Evolutionary conservation across 805 yeast species (phyloP).

Genomic region (Kodamaea nitidulidarum): DNA sequence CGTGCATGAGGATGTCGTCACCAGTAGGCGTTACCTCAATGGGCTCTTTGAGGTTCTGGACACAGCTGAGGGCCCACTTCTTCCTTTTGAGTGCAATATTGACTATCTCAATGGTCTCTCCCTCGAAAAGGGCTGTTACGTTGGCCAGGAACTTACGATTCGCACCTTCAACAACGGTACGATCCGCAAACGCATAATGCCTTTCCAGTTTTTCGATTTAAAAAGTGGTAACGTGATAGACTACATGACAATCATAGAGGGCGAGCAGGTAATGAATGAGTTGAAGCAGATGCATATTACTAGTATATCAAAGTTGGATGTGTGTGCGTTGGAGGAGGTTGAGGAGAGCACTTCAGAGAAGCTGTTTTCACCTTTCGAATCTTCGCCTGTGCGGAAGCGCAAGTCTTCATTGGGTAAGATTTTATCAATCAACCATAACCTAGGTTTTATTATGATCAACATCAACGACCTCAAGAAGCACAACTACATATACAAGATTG

Average conservation of each 20-base stretch:
- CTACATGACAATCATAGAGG: conserved; percentile 1
- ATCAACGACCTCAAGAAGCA: conserved; percentile 44
- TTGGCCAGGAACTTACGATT: conserved; percentile 93
- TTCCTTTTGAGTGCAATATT: conserved; percentile 82
- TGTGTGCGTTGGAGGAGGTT: conserved; percentile 20
- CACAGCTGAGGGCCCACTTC: conserved; percentile 27
- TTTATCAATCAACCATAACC: conserved; percentile 50
- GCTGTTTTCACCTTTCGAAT: conserved; percentile 40
- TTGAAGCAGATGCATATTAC: conserved; percentile 13
- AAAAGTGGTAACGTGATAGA: conserved; percentile 9
- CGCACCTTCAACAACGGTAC: conserved; percentile 81
- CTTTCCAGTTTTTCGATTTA: conserved; percentile 41
- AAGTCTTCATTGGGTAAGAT: conserved; percentile 55
- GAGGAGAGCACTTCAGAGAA: conserved; percentile 4
- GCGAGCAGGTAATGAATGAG: conserved; percentile 17
- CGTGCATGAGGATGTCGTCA: conserved; percentile 57
- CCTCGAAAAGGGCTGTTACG: conserved; percentile 89
- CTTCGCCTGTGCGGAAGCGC: conserved; percentile 27
- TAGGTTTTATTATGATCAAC: conserved; percentile 63
- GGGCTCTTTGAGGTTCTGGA: conserved; percentile 40
- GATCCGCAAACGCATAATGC: conserved; percentile 78
- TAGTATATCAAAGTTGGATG: conserved; percentile 13
- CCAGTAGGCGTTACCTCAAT: conserved; percentile 37
- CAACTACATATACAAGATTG: conserved; percentile 26
- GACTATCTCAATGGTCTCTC: conserved; percentile 82